These are phyloP conservation scores for Suillus fuscotomentosus DNA, from an alignment of 768 basidiomycete species.

Conservation along the genomic window DNA sequence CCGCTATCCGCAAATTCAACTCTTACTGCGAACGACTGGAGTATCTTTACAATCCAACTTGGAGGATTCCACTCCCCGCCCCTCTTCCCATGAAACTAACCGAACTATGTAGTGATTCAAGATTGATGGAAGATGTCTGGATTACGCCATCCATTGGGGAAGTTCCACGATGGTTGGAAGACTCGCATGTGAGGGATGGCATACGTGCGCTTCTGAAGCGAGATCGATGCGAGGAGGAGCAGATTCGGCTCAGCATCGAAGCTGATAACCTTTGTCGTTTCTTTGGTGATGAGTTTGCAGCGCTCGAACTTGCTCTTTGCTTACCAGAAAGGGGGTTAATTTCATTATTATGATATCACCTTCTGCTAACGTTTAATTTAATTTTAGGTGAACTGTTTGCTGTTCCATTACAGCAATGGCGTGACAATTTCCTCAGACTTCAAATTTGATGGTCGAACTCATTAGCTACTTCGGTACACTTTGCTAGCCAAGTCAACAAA, in stretches of 20 bases:
- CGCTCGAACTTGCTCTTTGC: constrained; percentile 17
- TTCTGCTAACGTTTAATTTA: neutral
- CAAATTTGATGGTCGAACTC: constrained; percentile 18
- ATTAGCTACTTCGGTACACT: constrained; percentile 9
- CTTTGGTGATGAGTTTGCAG: constrained; percentile 29
- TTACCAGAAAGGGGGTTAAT: constrained; percentile 9
- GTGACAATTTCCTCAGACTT: neutral
- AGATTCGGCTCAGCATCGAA: constrained; percentile 20
- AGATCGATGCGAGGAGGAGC: constrained; percentile 33
- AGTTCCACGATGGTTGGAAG: constrained; percentile 32
- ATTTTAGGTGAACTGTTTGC: neutral
- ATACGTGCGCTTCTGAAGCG: constrained; percentile 29
- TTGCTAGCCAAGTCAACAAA: constrained; percentile 11
- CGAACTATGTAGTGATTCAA: constrained; percentile 12
- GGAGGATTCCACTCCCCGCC: constrained; percentile 31
- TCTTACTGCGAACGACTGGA: constrained; percentile 21
- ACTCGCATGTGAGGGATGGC: constrained; percentile 26
- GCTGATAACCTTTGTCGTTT: constrained; percentile 36
- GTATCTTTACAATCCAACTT: constrained; percentile 16
- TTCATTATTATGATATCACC: neutral
- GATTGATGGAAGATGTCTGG: constrained; percentile 25
- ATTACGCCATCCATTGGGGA: neutral
- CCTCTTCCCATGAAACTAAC: constrained; percentile 31
- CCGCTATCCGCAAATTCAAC: constrained; percentile 29
- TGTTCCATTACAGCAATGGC: neutral